Conservation (phyloP, 768 basidiomycete genomes). For the Melanogaster broomeanus region DNA sequence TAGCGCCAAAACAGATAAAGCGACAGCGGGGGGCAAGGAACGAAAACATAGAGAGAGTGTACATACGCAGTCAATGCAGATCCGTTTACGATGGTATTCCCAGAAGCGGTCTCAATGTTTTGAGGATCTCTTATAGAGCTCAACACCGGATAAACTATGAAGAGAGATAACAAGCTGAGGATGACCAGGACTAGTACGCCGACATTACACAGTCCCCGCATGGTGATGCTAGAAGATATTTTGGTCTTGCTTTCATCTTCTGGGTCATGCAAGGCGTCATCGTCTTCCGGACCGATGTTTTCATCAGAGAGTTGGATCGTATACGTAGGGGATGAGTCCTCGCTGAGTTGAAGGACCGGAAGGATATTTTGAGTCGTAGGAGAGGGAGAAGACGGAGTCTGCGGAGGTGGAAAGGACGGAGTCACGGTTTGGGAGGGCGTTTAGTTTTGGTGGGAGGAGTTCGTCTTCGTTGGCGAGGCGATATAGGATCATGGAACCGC, state of each 20-base stretch:
- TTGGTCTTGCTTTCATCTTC: slow-evolving; percentile 33
- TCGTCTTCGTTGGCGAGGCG: slow-evolving; percentile 46
- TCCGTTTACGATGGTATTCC: too few species aligned
- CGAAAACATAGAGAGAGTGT: too few species aligned
- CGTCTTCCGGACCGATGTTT: slow-evolving; percentile 67
- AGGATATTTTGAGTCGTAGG: slow-evolving; percentile 70
- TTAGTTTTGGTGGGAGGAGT: slow-evolving; percentile 38
- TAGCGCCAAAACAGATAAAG: too few species aligned
- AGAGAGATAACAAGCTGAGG: slow-evolving; percentile 63
- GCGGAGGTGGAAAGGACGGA: slow-evolving; percentile 54
- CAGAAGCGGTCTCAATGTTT: too few species aligned
- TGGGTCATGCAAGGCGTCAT: slow-evolving; percentile 75
- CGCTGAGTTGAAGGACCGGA: slow-evolving; percentile 31
- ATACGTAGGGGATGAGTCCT: slow-evolving; percentile 66
- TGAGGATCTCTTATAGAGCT: slow-evolving; percentile 8
- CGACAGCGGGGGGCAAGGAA: too few species aligned
- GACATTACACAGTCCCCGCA: slow-evolving; percentile 68
- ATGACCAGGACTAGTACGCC: slow-evolving; percentile 66
- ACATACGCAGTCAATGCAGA: too few species aligned
- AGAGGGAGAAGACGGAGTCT: slow-evolving; percentile 50
- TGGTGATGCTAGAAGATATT: slow-evolving; percentile 26
- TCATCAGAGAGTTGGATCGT: slow-evolving; percentile 51
- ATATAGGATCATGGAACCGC: slow-evolving; percentile 70
- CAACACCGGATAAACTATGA: slow-evolving; percentile 81
- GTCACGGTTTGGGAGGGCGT: slow-evolving; percentile 29